phyloP scores from a whole-genome alignment of 2,329 filamentous ascomycete genomes.

The Colletotrichum sidae region DNA sequence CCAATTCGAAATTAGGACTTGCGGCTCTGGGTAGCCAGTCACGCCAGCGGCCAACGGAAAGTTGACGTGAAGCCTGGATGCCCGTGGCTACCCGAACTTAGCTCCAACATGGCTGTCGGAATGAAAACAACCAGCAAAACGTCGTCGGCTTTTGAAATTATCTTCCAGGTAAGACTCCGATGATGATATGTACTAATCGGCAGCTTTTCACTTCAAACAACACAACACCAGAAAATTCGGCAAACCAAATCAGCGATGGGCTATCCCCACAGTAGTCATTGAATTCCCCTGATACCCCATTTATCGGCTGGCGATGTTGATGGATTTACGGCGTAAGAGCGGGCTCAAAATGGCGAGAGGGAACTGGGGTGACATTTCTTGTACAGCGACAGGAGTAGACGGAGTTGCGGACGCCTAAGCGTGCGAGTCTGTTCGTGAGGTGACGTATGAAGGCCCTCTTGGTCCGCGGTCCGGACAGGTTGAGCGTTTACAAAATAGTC shows the following conservation, averaged over 20 bases:
- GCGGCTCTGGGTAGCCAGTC: not conserved
- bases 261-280: slow-evolving; percentile 6
- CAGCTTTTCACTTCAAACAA: slow-evolving; percentile 20
- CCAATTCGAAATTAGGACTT: slow-evolving; percentile 16
- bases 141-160: too few species aligned
- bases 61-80: not conserved
- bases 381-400: slow-evolving; percentile 15
- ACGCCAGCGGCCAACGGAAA: not conserved
- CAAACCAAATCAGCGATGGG: slow-evolving; percentile 7
- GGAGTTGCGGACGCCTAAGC: not conserved
- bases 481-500: not conserved
- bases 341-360: slow-evolving; percentile 12
- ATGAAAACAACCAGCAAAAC: too few species aligned
- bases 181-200: slow-evolving; percentile 28
- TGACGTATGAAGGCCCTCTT: slow-evolving; percentile 6
- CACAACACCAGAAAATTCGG: slow-evolving; percentile 8
- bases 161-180: slow-evolving; percentile 30
- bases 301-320: slow-evolving; percentile 31
- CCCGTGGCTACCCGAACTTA: too few species aligned
- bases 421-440: slow-evolving; percentile 11
- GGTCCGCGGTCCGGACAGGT: not conserved
- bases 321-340: slow-evolving; percentile 33
- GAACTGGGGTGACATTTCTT: slow-evolving; percentile 17
- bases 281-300: slow-evolving; percentile 34
- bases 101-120: too few species aligned